Base-by-base conservation (phyloP, 2,329 filamentous ascomycete genomes). In the Xylaria sp. region DNA sequence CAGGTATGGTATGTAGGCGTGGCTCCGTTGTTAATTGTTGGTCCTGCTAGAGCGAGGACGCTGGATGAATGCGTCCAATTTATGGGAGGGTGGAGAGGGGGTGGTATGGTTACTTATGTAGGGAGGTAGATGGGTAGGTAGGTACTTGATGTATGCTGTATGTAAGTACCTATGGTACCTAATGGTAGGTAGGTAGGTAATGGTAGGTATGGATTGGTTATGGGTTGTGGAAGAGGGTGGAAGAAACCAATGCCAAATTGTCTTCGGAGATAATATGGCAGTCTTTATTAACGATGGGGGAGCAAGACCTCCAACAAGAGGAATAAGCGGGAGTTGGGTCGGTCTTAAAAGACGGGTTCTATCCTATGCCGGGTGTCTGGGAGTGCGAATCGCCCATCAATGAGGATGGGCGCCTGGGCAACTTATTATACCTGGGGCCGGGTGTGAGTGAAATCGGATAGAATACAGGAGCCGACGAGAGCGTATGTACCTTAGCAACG, bases 221-320 rank as follows among this genome's bases (percentile, higher is more conserved):
- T 54, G 47, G 32, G 51, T 2, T 55, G 19, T 55, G 53, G 17
- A 36, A 36, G 53, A 21, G 53, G 53, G 53, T 19, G 17, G 53
- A 55, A 69, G 73, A 75, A 74, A 45, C 60, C 24, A 27, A 60
- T 34, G 65, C 53, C 42, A 71, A 27, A 11, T 30, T 51, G 69
- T 61, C 17, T n/a, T 72, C 73, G 73, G 73, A 74, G 72, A 69
- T 75, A 73, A 51, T 45, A 19, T 3, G 30, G 24, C 12, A 57
- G 57, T 56, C 59, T 42, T 50, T 30, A 48, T 14, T 30, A n/a
- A 27, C 27, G 54, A 68, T 19, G 30, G 36, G 14, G 14, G 11
- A 36, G 7, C 14, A 5, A 42, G 39, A 42, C 14, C 14, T 17
- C 39, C 39, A 36, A 36, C 39, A 36, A 21, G 32, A 39, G 19